phyloP scores from a whole-genome alignment of 495 filamentous ascomycete genomes.

The Penicillium flavigenum region DNA sequence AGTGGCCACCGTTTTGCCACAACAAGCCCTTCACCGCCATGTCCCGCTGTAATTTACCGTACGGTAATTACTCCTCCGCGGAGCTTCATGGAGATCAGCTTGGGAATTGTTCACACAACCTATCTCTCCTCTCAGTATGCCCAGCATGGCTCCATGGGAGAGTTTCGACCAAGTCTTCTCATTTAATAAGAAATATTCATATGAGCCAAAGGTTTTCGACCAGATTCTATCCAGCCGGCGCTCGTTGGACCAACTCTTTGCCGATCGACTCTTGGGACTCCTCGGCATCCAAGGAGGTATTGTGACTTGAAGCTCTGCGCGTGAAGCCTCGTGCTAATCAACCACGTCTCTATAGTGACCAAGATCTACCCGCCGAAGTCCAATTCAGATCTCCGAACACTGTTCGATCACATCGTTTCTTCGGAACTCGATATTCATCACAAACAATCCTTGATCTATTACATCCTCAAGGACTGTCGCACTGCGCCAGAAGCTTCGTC shows the following conservation, averaged over 20 bases:
- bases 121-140: conserved; percentile 5
- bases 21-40: conserved; percentile 37
- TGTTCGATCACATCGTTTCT: conserved; percentile 63
- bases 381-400: conserved; percentile 59
- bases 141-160: conserved; percentile 46
- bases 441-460: conserved; percentile 77
- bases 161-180: conserved; percentile 65
- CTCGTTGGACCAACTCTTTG: conserved; percentile 64
- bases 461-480: conserved; percentile 73
- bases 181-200: conserved; percentile 59
- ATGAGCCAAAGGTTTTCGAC: conserved; percentile 56
- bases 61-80: conserved; percentile 22
- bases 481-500: conserved; percentile 48
- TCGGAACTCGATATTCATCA: conserved; percentile 62
- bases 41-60: conserved; percentile 26
- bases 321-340: not conserved
- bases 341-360: conserved; percentile 37
- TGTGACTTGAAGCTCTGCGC: conserved; percentile 7
- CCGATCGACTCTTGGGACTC: conserved; percentile 69
- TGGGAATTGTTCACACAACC: conserved; percentile 2
- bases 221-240: conserved; percentile 63
- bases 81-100: conserved; percentile 15
- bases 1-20: conserved; percentile 38
- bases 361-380: conserved; percentile 69
- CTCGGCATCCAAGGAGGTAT: conserved; percentile 68